Base-by-base conservation (phyloP, 805 yeast genomes). In the Jamesozyma rosinii region DNA sequence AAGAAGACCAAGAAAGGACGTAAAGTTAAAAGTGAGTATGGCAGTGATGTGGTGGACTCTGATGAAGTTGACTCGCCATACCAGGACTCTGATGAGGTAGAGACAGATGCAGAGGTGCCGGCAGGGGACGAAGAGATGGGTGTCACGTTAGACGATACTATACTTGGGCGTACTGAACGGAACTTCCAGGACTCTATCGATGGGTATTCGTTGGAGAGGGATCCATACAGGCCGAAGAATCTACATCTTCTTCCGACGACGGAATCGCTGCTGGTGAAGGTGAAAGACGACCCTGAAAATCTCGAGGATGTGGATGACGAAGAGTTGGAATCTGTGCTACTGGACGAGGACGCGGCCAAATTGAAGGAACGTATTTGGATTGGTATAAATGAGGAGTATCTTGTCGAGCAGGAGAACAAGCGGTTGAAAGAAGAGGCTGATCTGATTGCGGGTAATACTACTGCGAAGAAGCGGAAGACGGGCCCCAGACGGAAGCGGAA, bases 301-400 rank as follows among this genome's bases (percentile, higher is more conserved):
- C 68, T 82, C 37, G 78, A 79, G 8, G 95, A 87, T 53, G 82
- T 82, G 4, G 94, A 85, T 51, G 97, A 88, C 57, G 90, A 79
- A 13, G 95, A 87, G 51, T 69, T 86, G 11, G 77, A 76, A 4
- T 65, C 67, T 0, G 70, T 79, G 29, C 56, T 85, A 35, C 68
- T 92, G 38, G 71, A 75, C 2, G 79, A 74, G 42, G 87, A 81
- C 40, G 96, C 89, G 48, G 72, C 80, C 10, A 71, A 67, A 44
- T 59, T 81, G 49, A 92, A 90, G 61, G 89, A 87, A 51, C 72
- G 83, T 46, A 76, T 89, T 3, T 92, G 98, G 97, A 79, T 83
- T 42, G 89, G 92, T 2, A 70, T 86, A 33, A 89, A 94, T 62
- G 84, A 83, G 46, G 97, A 89, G 24, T 92, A 77, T 57, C 65